phyloP scores from a whole-genome alignment of 257 asterid genomes.

The Buddleja alternifolia region DNA sequence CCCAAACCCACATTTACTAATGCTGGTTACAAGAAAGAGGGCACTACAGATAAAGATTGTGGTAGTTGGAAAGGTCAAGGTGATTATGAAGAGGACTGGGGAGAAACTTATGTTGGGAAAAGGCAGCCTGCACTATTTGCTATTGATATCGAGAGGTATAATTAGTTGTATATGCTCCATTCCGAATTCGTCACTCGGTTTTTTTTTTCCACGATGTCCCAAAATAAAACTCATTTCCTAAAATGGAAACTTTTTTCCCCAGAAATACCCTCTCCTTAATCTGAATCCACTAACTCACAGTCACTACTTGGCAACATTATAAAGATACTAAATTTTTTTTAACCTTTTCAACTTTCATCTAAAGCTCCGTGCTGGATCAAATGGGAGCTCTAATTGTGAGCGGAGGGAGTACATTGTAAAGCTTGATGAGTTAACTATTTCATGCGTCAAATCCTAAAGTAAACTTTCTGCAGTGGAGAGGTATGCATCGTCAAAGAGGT shows the following conservation, averaged over 20 bases:
- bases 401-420: not conserved
- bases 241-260: too few species aligned
- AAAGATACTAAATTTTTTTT: too few species aligned
- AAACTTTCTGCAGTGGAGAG: constrained; percentile 72
- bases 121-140: constrained; percentile 88
- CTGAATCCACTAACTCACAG: too few species aligned
- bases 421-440: constrained; percentile 14
- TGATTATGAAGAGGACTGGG: constrained; percentile 99
- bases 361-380: too few species aligned
- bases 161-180: not conserved
- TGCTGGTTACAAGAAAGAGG: constrained; percentile 64
- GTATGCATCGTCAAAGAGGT: constrained; percentile 59
- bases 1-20: constrained; percentile 65
- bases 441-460: constrained; percentile 19
- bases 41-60: constrained; percentile 59
- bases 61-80: constrained; percentile 93
- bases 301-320: too few species aligned
- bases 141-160: constrained; percentile 61
- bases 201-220: too few species aligned
- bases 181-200: too few species aligned
- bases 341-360: too few species aligned
- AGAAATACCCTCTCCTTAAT: too few species aligned
- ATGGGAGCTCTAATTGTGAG: too few species aligned
- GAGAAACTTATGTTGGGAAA: constrained; percentile 90
- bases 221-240: too few species aligned